These are phyloP conservation scores for Ceratobasidium sp. DNA, from an alignment of 1,284 basidiomycete genomes.

Conservation along the genomic window DNA sequence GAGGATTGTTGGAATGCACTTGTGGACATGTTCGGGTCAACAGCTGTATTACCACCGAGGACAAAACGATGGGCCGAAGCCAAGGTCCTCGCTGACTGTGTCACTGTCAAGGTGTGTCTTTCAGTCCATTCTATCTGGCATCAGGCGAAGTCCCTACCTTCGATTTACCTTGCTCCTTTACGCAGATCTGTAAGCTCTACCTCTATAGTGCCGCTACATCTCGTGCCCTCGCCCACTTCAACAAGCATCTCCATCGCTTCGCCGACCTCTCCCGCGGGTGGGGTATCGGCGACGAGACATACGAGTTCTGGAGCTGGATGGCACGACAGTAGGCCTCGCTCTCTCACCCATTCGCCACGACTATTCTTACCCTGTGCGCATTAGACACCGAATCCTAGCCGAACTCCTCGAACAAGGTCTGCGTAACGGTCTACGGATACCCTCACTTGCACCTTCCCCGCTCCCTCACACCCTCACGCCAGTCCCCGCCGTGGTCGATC, in stretches of 20 bases:
- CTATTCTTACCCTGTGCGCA: neutral
- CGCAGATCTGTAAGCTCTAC: slow-evolving; percentile 84
- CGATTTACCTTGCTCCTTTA: slow-evolving; percentile 18
- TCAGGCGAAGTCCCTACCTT: neutral
- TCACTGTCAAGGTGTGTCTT: slow-evolving; percentile 78
- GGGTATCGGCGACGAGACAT: slow-evolving; percentile 97
- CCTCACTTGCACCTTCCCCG: slow-evolving; percentile 60
- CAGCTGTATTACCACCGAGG: slow-evolving; percentile 84
- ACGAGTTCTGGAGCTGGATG: slow-evolving; percentile 97
- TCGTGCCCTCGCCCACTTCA: slow-evolving; percentile 82
- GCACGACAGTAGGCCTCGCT: slow-evolving; percentile 79
- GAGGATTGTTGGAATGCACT: slow-evolving; percentile 89
- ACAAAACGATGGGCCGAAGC: slow-evolving; percentile 99
- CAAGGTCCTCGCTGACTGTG: slow-evolving; percentile 93
- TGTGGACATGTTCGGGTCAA: slow-evolving; percentile 86
- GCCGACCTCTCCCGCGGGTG: slow-evolving; percentile 89
- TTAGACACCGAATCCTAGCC: slow-evolving; percentile 84
- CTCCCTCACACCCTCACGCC: slow-evolving; percentile 41
- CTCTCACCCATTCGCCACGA: slow-evolving; percentile 9
- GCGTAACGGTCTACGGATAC: slow-evolving; percentile 72
- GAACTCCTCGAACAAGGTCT: slow-evolving; percentile 88
- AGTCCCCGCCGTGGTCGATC: slow-evolving; percentile 46
- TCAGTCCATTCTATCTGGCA: neutral
- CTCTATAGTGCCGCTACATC: slow-evolving; percentile 87
- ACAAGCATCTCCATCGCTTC: slow-evolving; percentile 85